phyloP scores from a whole-genome alignment of 2,329 filamentous ascomycete species.

The Lasiodiplodia sp. region DNA sequence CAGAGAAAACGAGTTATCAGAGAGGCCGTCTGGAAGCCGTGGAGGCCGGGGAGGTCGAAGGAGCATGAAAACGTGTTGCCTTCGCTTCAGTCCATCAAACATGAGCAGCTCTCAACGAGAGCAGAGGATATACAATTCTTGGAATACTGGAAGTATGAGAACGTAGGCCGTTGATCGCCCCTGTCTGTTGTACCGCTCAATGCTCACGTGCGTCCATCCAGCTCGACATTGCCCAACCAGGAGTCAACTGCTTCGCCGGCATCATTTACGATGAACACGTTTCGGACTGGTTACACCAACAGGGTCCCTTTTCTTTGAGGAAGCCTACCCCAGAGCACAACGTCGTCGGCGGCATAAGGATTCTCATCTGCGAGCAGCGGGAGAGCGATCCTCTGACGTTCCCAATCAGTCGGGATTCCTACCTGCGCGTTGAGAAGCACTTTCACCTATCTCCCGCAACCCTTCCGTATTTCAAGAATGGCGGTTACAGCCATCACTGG shows the following conservation, averaged over 20 bases:
- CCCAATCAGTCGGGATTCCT: conserved; percentile 15
- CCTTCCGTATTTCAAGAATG: conserved; percentile 20
- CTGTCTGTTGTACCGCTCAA: not conserved
- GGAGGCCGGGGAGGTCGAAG: conserved; percentile 3
- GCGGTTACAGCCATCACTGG: conserved; percentile 9
- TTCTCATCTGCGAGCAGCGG: conserved; percentile 20
- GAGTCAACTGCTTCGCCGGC: conserved; percentile 16
- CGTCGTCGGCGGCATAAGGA: conserved; percentile 11
- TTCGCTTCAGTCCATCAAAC: conserved; percentile 19
- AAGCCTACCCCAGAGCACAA: not conserved
- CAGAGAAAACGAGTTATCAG: not conserved
- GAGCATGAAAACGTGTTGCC: conserved; percentile 20
- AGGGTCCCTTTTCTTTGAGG: not conserved
- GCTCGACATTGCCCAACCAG: not conserved
- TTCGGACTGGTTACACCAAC: conserved; percentile 18
- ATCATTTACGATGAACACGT: conserved; percentile 14
- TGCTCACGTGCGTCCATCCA: not conserved
- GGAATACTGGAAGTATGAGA: conserved; percentile 21
- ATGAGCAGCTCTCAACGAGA: not conserved
- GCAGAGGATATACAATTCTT: conserved; percentile 18
- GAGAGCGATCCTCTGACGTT: conserved; percentile 15
- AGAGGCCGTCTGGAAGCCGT: conserved; percentile 18
- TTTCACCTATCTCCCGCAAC: conserved; percentile 19
- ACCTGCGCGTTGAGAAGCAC: not conserved
- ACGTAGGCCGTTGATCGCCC: not conserved